Percentiles rank a stretch among this genome's conserved stretches.
phyloP scores from a whole-genome alignment of 345 rosid genomes.

The Adansonia digitata region DNA sequence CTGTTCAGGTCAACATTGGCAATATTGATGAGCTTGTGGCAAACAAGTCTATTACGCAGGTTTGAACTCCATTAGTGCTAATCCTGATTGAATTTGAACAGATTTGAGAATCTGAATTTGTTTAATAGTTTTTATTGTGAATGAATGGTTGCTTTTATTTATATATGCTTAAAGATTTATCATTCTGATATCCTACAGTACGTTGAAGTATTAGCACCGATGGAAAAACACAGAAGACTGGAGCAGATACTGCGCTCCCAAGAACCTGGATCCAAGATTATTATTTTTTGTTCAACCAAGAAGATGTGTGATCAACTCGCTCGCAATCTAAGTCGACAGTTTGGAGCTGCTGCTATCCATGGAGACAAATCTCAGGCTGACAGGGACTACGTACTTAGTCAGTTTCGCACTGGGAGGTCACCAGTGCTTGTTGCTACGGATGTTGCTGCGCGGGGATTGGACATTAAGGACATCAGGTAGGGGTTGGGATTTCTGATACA shows the following conservation, averaged over 20 bases:
- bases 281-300: constrained; percentile 72
- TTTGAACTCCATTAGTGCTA: constrained; percentile 14
- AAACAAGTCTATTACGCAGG: constrained; percentile 98
- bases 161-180: not conserved
- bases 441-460: constrained; percentile 85
- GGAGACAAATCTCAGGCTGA: constrained; percentile 82
- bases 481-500: not conserved
- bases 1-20: constrained; percentile 97
- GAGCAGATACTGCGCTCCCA: constrained; percentile 91
- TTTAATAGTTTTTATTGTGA: not conserved
- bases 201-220: constrained; percentile 71
- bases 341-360: constrained; percentile 83
- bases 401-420: constrained; percentile 66
- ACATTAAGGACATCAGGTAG: constrained; percentile 88
- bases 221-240: constrained; percentile 86
- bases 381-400: constrained; percentile 61
- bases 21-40: constrained; percentile 97
- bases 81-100: not conserved
- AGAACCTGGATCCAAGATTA: constrained; percentile 72
- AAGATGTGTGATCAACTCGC: constrained; percentile 84
- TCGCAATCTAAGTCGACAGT: constrained; percentile 54
- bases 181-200: constrained; percentile 38
- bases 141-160: not conserved
- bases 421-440: constrained; percentile 85
- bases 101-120: not conserved